Evolutionary conservation across 768 basidiomycete species (phyloP).

Genomic region (Phlebiopsis flavidoalba): DNA sequence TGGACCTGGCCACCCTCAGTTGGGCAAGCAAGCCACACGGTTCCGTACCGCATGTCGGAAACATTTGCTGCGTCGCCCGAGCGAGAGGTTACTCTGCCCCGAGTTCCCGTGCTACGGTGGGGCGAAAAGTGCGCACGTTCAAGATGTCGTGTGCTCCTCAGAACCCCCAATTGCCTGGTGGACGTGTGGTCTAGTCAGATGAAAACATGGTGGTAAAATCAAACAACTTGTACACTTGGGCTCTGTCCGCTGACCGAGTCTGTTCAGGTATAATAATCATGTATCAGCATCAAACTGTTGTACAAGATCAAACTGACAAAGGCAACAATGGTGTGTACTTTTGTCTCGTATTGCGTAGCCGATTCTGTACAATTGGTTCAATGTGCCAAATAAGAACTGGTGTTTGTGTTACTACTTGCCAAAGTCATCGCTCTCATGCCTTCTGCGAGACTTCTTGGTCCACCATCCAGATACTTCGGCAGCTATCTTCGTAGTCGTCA

Average conservation of each 20-base stretch:
- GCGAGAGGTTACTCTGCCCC: conserved; percentile 12
- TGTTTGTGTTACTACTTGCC: not conserved
- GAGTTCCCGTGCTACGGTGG: conserved; percentile 22
- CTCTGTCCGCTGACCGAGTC: not conserved
- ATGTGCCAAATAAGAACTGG: not conserved
- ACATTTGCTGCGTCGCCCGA: conserved; percentile 14
- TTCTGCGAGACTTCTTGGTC: conserved; percentile 81
- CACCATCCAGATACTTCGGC: conserved; percentile 71
- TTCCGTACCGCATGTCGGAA: conserved; percentile 8
- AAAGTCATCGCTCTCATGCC: conserved; percentile 36
- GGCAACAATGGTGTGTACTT: not conserved
- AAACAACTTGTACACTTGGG: not conserved
- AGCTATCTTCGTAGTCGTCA: conserved; percentile 24
- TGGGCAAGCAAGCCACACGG: conserved; percentile 15
- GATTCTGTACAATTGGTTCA: too few relatives aligned
- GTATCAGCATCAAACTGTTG: conserved; percentile 23
- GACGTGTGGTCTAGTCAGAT: conserved; percentile 24
- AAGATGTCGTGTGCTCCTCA: conserved; percentile 14
- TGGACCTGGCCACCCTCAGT: conserved; percentile 15
- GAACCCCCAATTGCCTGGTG: conserved; percentile 16
- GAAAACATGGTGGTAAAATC: conserved; percentile 21
- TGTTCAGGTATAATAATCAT: conserved; percentile 20
- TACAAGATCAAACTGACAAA: not conserved
- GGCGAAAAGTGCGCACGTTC: conserved; percentile 12
- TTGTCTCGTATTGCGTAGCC: too few relatives aligned